A percentile compares a stretch with the other conserved stretches of the same genome.
These are phyloP conservation scores for Globisporangium iwayamae DNA, from an alignment of 352 stramenopile species.

Conservation along the genomic window DNA sequence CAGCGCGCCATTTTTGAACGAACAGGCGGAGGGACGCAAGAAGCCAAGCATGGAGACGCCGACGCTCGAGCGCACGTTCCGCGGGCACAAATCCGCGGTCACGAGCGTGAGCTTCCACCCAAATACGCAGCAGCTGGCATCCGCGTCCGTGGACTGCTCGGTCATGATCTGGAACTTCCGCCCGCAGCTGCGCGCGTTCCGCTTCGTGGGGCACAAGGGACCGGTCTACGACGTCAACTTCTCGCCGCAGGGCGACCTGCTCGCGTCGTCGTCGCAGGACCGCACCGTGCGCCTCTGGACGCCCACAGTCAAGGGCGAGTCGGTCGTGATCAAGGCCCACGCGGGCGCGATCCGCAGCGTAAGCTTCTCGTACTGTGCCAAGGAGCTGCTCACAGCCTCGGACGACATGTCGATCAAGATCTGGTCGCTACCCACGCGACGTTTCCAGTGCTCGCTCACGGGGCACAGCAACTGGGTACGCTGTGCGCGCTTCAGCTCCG, in stretches of 20 bases:
- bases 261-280: slow-evolving; percentile 89
- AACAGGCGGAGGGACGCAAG: background rate
- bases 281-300: slow-evolving; percentile 90
- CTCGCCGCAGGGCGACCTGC: slow-evolving; percentile 69
- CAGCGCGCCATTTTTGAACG: slow-evolving; percentile 9
- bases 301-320: slow-evolving; percentile 73
- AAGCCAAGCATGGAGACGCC: slow-evolving; percentile 23
- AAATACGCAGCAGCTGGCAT: slow-evolving; percentile 85
- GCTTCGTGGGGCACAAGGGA: slow-evolving; percentile 74
- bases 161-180: slow-evolving; percentile 94
- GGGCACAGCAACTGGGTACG: slow-evolving; percentile 93
- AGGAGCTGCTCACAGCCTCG: slow-evolving; percentile 84
- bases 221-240: slow-evolving; percentile 78
- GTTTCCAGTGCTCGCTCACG: slow-evolving; percentile 85
- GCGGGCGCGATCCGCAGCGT: slow-evolving; percentile 74
- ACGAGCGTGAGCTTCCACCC: slow-evolving; percentile 81
- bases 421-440: slow-evolving; percentile 71
- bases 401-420: slow-evolving; percentile 94
- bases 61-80: slow-evolving; percentile 86
- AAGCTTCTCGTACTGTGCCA: slow-evolving; percentile 74
- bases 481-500: slow-evolving; percentile 73
- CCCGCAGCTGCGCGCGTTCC: slow-evolving; percentile 75
- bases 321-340: slow-evolving; percentile 67
- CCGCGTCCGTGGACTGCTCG: slow-evolving; percentile 59
- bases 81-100: slow-evolving; percentile 77